Base-by-base conservation (phyloP, 306 rosid genomes). In the Betula pendula region DNA sequence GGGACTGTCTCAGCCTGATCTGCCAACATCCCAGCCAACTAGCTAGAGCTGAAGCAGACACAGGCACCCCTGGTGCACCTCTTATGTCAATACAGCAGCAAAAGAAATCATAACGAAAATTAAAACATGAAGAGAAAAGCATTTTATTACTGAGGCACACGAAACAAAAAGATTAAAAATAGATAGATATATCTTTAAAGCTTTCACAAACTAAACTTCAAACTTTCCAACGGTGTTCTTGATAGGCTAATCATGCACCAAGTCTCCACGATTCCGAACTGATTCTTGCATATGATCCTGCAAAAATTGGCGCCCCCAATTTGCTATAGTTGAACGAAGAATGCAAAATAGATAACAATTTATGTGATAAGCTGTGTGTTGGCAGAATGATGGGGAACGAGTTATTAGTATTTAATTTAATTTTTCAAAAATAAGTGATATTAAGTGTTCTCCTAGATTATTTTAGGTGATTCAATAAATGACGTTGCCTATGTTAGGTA, bases 41-140 rank as follows among this genome's bases (percentile, higher is more conserved):
- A 76, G 88, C 90, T 59, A 68, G 86, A 77, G 85, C 86, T 84
- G 38, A 77, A 83, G 90, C 92, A 86, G 91, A 80, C 80, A 12
- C 88, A 91, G 97, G 95, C 99, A 96, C 99, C 99, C 99, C 99
- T 60, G 97, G 99, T 96, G 99, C 99, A 81, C 89, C 88, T 85
- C 65, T 80, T 31, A 71, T 0, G 91, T 96, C 81, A 96, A 93
- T 84, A 79, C 31, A 75, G 76, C 63, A n/a, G 52, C 62, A 29
- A 71, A 62, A 69, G 69, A 43, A 52, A 45, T 29, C 67, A 82
- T 62, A 8, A 68, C 19, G 17, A 68, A 44, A 75, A 66, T 8
- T 47, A 33, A 38, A 72, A 62, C 20, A 65, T 27, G 45, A 82
- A 63, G 79, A 5, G 20, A 25, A 68, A 48, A 48, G 71, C 77